These are phyloP conservation scores for Pseudogymnoascus destructans DNA, from an alignment of 2,329 filamentous ascomycete species.

Conservation along the genomic window DNA sequence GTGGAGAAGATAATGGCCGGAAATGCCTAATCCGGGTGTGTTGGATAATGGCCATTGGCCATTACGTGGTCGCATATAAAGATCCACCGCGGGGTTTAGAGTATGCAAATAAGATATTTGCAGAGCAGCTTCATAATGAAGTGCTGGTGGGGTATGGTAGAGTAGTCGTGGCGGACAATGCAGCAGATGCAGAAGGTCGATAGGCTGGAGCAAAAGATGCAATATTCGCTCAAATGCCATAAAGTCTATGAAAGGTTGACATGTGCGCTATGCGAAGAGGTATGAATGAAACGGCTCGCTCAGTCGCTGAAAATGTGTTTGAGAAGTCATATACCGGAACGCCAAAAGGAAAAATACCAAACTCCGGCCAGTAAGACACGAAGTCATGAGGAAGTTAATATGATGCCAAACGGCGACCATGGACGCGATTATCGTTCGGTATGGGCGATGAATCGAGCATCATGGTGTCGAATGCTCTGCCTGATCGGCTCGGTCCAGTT, in stretches of 20 bases:
- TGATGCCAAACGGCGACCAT: slow-evolving; percentile 49
- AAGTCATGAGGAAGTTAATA: slow-evolving; percentile 33
- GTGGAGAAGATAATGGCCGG: background rate
- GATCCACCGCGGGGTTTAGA: background rate
- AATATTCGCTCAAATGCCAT: slow-evolving; percentile 6
- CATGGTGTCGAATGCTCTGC: slow-evolving; percentile 28
- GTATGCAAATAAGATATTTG: background rate
- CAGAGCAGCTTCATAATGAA: slow-evolving; percentile 1
- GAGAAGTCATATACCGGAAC: slow-evolving; percentile 10
- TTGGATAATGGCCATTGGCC: background rate
- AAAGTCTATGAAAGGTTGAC: background rate
- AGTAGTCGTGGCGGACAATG: slow-evolving; percentile 2
- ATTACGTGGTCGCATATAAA: background rate
- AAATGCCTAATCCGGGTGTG: background rate
- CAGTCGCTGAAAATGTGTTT: slow-evolving; percentile 9
- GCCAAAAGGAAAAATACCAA: slow-evolving; percentile 8
- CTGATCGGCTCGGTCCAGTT: slow-evolving; percentile 30
- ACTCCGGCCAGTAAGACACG: slow-evolving; percentile 5
- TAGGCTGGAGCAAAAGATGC: background rate
- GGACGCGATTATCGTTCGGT: slow-evolving; percentile 38
- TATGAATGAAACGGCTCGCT: slow-evolving; percentile 6
- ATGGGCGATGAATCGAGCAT: slow-evolving; percentile 29
- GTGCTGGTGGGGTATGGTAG: background rate
- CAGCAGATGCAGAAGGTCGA: slow-evolving; percentile 3
- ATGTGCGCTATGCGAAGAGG: slow-evolving; percentile 2